phyloP scores from a whole-genome alignment of 2,329 filamentous ascomycete genomes.

The Penicillium polonicum region DNA sequence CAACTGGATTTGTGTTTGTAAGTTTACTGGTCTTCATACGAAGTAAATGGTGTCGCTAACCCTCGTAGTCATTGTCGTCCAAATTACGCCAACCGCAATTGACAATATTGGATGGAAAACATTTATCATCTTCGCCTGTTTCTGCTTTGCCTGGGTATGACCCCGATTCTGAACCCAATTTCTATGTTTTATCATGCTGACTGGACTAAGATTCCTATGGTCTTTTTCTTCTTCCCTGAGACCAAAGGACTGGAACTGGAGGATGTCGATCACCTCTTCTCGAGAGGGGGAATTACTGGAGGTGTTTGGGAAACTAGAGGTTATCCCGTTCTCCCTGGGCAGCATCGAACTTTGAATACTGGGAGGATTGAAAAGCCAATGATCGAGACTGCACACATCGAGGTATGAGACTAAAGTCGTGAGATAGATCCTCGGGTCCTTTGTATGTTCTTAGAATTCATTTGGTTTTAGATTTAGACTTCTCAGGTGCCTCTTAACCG shows the following conservation, averaged over 20 bases:
- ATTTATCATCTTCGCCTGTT: conserved; percentile 33
- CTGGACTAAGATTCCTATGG: conserved; percentile 46
- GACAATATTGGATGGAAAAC: conserved; percentile 34
- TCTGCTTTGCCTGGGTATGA: conserved; percentile 25
- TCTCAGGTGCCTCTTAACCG: not conserved
- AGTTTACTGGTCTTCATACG: conserved; percentile 25
- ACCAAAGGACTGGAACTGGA: conserved; percentile 64
- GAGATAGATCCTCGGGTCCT: not conserved
- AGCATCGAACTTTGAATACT: conserved; percentile 18
- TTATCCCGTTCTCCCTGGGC: conserved; percentile 16
- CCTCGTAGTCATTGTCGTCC: conserved; percentile 7
- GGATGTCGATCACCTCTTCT: conserved; percentile 56
- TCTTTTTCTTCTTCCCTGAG: conserved; percentile 65
- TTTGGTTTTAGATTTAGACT: not conserved
- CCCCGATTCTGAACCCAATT: not conserved
- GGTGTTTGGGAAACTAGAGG: conserved; percentile 35
- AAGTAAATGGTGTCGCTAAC: conserved; percentile 15
- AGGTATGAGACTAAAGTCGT: not conserved
- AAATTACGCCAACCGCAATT: conserved; percentile 20
- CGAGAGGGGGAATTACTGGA: conserved; percentile 38
- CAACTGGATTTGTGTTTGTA: conserved; percentile 40
- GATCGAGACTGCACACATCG: not conserved
- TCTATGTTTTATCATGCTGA: conserved; percentile 8
- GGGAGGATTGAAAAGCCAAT: conserved; percentile 16
- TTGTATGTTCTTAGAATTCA: not conserved